Evolutionary conservation across 2,329 filamentous ascomycete genomes (phyloP).

Genomic region (Beauveria caledonica): DNA sequence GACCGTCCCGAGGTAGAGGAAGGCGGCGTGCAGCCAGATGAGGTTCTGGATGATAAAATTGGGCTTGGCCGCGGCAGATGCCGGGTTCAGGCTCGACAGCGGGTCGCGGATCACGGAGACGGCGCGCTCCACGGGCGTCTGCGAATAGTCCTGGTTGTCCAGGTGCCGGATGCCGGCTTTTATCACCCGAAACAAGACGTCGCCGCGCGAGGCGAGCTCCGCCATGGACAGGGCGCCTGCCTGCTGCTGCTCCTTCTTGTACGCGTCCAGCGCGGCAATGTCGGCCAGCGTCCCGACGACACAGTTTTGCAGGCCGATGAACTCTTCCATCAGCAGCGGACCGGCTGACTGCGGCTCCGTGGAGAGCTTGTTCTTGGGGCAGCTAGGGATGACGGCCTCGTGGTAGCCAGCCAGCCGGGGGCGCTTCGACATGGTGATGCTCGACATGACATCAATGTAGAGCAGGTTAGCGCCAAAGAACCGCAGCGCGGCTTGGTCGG

Average conservation of each 20-base stretch:
- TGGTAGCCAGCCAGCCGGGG: conserved; percentile 37
- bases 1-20: conserved; percentile 40
- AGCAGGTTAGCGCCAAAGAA: conserved; percentile 40
- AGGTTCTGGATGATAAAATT: conserved; percentile 23
- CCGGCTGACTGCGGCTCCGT: conserved; percentile 18
- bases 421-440: conserved; percentile 34
- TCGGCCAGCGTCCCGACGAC: conserved; percentile 45
- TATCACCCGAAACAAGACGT: conserved; percentile 31
- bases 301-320: conserved; percentile 51
- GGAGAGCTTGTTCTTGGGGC: conserved; percentile 14
- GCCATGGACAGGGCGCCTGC: conserved; percentile 35
- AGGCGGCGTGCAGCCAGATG: conserved; percentile 40
- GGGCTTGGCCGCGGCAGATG: conserved; percentile 16
- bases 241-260: conserved; percentile 42
- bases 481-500: conserved; percentile 37
- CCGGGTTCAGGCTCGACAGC: conserved; percentile 17
- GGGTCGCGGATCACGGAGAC: conserved; percentile 16
- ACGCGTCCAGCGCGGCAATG: conserved; percentile 43
- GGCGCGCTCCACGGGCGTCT: neutral
- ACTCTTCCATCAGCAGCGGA: conserved; percentile 38
- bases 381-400: conserved; percentile 28
- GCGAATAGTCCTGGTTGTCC: conserved; percentile 16
- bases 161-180: conserved; percentile 24
- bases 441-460: conserved; percentile 42
- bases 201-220: conserved; percentile 38